Conservation (phyloP, 345 rosid genomes). For the Sonneratia alba region DNA sequence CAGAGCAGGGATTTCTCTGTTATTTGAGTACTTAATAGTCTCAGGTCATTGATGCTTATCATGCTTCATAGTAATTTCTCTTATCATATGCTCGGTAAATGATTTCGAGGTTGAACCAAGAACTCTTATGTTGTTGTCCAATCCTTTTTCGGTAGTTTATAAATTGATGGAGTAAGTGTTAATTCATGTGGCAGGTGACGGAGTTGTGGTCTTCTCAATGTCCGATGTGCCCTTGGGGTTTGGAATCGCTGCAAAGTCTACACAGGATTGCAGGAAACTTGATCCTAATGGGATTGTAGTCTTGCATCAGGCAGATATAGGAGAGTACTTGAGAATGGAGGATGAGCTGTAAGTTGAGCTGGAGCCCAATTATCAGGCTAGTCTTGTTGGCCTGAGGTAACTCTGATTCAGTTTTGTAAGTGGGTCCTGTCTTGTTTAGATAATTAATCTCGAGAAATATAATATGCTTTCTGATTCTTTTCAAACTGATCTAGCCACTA, state of each 20-base stretch:
- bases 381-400: background rate
- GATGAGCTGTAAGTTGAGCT: conserved; percentile 51
- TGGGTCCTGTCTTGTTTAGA: background rate
- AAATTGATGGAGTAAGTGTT: background rate
- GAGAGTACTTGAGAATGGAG: conserved; percentile 86
- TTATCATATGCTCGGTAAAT: background rate
- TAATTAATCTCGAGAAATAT: too few relatives aligned
- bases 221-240: conserved; percentile 79
- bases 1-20: background rate
- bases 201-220: conserved; percentile 85
- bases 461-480: too few relatives aligned
- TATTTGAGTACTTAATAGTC: background rate
- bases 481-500: too few relatives aligned
- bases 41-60: background rate
- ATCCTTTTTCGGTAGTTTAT: background rate
- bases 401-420: background rate
- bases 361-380: background rate
- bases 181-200: conserved; percentile 45
- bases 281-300: conserved; percentile 84
- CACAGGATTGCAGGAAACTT: conserved; percentile 79
- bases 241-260: conserved; percentile 69
- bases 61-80: background rate
- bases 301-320: conserved; percentile 77
- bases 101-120: background rate
- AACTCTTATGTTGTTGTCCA: background rate